These are phyloP conservation scores for Paramyrothecium sp. DNA, from an alignment of 2,329 filamentous ascomycete genomes.

Conservation along the genomic window DNA sequence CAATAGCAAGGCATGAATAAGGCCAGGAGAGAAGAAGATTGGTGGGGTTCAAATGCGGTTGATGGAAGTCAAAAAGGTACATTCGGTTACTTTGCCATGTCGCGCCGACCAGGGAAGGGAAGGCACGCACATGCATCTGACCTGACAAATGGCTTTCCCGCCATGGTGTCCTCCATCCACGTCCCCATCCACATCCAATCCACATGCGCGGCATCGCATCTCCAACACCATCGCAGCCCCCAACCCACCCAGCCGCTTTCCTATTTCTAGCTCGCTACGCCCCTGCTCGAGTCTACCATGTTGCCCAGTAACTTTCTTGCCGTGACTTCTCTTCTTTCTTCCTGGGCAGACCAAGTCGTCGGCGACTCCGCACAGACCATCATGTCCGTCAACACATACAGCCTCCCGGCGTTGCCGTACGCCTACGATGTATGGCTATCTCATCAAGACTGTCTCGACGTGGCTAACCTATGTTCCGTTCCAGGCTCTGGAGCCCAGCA, in stretches of 20 bases:
- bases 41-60: too few relatives aligned
- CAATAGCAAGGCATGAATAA: too few relatives aligned
- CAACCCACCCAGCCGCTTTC: neutral
- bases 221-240: neutral
- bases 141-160: neutral
- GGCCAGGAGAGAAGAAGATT: too few relatives aligned
- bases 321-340: conserved; percentile 4
- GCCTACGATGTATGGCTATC: conserved; percentile 62
- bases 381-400: conserved; percentile 48
- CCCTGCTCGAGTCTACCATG: conserved; percentile 6
- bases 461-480: conserved; percentile 1
- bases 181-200: neutral
- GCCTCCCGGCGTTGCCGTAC: conserved; percentile 65
- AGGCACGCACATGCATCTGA: too few relatives aligned
- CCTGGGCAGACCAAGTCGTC: conserved; percentile 3
- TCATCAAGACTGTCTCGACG: neutral
- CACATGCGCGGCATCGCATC: neutral
- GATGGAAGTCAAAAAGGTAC: neutral
- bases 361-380: conserved; percentile 4
- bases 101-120: neutral
- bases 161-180: too few relatives aligned
- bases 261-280: conserved; percentile 7
- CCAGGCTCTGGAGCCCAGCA: conserved; percentile 69
- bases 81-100: neutral
- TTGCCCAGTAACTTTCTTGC: conserved; percentile 4